Conservation (phyloP, 495 filamentous ascomycete species). For the Penicillium waksmanii region DNA sequence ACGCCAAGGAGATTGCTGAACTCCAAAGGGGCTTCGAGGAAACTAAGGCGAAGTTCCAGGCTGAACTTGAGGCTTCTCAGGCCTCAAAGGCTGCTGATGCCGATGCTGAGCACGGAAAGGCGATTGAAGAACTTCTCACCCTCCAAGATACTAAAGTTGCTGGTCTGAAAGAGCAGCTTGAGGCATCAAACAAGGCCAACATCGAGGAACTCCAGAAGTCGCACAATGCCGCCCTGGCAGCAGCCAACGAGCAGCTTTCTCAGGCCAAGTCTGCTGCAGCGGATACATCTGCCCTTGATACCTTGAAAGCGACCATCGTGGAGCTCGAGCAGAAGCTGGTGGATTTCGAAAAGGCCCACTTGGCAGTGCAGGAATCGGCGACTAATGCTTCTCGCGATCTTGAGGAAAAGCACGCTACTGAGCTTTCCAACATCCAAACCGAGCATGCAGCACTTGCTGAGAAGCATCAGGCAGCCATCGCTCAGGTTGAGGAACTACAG, state of each 20-base stretch:
- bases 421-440: constrained; percentile 36
- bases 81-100: constrained; percentile 39
- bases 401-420: constrained; percentile 35
- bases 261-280: constrained; percentile 42
- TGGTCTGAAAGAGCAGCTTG: constrained; percentile 40
- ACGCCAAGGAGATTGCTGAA: constrained; percentile 31
- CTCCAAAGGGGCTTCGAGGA: constrained; percentile 43
- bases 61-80: constrained; percentile 38
- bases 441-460: constrained; percentile 38
- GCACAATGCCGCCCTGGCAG: constrained; percentile 40
- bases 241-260: constrained; percentile 37
- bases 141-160: constrained; percentile 47
- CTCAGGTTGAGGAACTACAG: constrained; percentile 41
- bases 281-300: constrained; percentile 44
- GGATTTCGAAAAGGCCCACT: constrained; percentile 35
- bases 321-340: constrained; percentile 45
- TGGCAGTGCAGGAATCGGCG: constrained; percentile 33
- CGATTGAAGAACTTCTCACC: constrained; percentile 51
- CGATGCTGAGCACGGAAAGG: constrained; percentile 48
- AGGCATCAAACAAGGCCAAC: constrained; percentile 41
- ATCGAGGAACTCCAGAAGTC: constrained; percentile 44
- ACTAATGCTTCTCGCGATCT: constrained; percentile 33
- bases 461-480: constrained; percentile 34
- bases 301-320: constrained; percentile 38
- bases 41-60: constrained; percentile 35